Conservation (phyloP, 2,329 filamentous ascomycete genomes). For the Xylariaceae sp. region DNA sequence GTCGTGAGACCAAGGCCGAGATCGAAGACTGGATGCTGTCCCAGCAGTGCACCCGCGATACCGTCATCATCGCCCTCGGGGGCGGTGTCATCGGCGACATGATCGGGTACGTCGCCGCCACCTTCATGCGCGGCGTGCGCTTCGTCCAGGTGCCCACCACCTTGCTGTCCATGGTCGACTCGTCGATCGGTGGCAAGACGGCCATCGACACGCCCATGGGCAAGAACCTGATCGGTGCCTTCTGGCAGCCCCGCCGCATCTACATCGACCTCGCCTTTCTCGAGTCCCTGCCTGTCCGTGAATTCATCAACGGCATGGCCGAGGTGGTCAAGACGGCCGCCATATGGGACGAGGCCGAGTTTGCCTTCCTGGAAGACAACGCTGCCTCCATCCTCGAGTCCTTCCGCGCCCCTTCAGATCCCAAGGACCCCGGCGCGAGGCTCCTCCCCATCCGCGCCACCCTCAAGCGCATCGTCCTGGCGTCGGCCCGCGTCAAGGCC, state of each 20-base stretch:
- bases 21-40: conserved; percentile 97
- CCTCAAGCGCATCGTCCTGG: conserved; percentile 75
- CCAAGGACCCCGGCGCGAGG: conserved; percentile 47
- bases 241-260: conserved; percentile 92
- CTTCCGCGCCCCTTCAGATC: conserved; percentile 50
- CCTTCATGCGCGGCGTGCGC: conserved; percentile 95
- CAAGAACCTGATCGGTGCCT: conserved; percentile 92
- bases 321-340: conserved; percentile 97
- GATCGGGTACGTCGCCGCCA: conserved; percentile 95
- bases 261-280: conserved; percentile 93
- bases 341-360: conserved; percentile 88
- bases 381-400: conserved; percentile 70
- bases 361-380: conserved; percentile 75
- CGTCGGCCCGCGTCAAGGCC: conserved; percentile 89
- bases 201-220: conserved; percentile 94
- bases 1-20: conserved; percentile 84
- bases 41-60: conserved; percentile 89
- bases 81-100: conserved; percentile 97
- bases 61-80: conserved; percentile 87
- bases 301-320: conserved; percentile 98
- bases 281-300: conserved; percentile 80
- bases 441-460: conserved; percentile 66
- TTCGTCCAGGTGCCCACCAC: conserved; percentile 97
- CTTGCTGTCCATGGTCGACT: conserved; percentile 94
- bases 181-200: conserved; percentile 96